Evolutionary conservation across 768 basidiomycete genomes (phyloP).

Genomic region (Paxillus rubicundulus): DNA sequence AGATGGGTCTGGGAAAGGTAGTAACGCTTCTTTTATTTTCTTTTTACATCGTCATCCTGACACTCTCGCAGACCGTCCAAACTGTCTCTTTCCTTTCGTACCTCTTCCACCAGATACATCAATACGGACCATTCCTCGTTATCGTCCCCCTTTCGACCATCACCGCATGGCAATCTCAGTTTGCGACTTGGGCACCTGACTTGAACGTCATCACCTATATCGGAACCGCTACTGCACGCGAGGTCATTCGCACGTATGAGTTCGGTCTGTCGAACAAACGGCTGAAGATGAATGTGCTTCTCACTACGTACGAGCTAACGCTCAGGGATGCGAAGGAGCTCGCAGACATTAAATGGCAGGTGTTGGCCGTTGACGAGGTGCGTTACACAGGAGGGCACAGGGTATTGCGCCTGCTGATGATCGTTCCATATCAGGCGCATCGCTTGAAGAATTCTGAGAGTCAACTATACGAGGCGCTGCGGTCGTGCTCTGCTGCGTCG

Average conservation of each 20-base stretch:
- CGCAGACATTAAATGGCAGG: conserved; percentile 95
- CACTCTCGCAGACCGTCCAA: conserved; percentile 73
- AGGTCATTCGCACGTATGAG: conserved; percentile 89
- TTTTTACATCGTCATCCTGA: conserved; percentile 11
- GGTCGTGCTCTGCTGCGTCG: conserved; percentile 83
- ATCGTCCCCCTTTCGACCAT: conserved; percentile 98
- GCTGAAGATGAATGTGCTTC: conserved; percentile 93
- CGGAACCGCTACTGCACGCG: conserved; percentile 82
- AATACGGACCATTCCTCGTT: conserved; percentile 96
- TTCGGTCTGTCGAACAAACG: conserved; percentile 87
- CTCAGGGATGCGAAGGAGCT: conserved; percentile 88
- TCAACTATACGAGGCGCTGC: conserved; percentile 92
- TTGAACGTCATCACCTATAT: conserved; percentile 97
- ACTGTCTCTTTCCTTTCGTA: conserved; percentile 94
- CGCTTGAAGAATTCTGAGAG: conserved; percentile 97
- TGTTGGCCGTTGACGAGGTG: conserved; percentile 93
- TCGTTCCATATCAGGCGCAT: conserved; percentile 63
- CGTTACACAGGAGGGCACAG: conserved; percentile 13
- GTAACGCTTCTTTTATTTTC: neutral
- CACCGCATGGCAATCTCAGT: conserved; percentile 96
- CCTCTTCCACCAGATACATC: conserved; percentile 86
- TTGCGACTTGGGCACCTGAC: conserved; percentile 92
- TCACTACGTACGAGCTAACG: conserved; percentile 96
- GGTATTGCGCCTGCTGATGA: conserved; percentile 13
- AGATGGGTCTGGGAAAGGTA: conserved; percentile 99